Percentiles rank a stretch among this genome's conserved stretches.
Conservation (phyloP, 2,329 filamentous ascomycete species). For the Monilinia fructigena region DNA sequence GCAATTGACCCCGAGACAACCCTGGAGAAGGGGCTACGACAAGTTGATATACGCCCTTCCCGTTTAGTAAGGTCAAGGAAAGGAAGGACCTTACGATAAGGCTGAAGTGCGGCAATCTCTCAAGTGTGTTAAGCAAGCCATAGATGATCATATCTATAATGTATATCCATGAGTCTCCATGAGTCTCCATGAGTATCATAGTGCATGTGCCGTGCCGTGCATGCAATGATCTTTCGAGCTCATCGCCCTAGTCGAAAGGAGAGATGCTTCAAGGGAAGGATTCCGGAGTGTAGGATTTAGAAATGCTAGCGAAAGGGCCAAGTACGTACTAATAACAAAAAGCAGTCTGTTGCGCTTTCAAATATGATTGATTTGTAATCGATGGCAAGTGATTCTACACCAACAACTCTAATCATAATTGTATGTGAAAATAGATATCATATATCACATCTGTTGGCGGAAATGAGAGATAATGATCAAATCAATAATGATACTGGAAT, state of each 20-base stretch:
- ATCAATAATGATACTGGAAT: too few species aligned
- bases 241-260: constrained; percentile 5
- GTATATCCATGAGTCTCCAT: too few species aligned
- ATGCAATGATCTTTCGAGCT: constrained; percentile 11
- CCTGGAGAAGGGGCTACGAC: background rate
- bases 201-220: background rate
- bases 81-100: constrained; percentile 9
- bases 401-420: too few species aligned
- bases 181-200: background rate
- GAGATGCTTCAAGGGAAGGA: background rate
- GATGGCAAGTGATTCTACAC: too few species aligned
- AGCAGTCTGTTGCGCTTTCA: too few species aligned
- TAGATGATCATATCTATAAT: background rate
- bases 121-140: background rate
- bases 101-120: constrained; percentile 20
- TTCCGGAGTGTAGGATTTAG: background rate
- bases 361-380: too few species aligned
- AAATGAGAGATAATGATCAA: too few species aligned
- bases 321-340: too few species aligned
- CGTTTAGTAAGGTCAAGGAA: too few species aligned
- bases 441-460: too few species aligned
- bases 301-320: constrained; percentile 1
- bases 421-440: too few species aligned
- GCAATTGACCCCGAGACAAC: background rate
- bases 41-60: background rate